Percentiles rank a stretch among this genome's conserved stretches.
phyloP scores from a whole-genome alignment of 2,329 filamentous ascomycete genomes.

The Arachnomyces sp. region DNA sequence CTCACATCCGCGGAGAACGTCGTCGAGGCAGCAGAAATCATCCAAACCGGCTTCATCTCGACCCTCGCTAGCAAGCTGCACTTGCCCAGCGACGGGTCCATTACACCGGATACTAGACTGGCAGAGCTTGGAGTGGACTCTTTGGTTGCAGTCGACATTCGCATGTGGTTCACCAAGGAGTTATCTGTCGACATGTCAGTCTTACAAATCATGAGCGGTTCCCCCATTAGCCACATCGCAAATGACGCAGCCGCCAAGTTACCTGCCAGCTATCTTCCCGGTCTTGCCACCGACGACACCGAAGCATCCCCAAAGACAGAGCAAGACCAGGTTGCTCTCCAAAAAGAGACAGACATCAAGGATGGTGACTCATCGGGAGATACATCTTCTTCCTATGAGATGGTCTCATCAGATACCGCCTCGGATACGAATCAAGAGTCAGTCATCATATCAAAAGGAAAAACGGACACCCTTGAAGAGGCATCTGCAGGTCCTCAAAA shows the following conservation, averaged over 20 bases:
- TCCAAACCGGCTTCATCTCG: background rate
- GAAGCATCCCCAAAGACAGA: too few species aligned
- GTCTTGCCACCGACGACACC: too few species aligned
- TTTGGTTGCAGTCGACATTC: conserved; percentile 12
- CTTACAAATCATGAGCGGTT: conserved; percentile 9
- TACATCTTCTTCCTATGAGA: too few species aligned
- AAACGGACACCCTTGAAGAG: too few species aligned
- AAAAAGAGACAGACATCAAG: too few species aligned
- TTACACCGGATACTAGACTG: background rate
- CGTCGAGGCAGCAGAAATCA: background rate
- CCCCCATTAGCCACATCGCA: background rate
- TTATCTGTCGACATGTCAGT: conserved; percentile 11
- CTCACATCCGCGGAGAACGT: background rate
- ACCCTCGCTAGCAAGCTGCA: background rate
- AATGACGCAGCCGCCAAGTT: background rate
- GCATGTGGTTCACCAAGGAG: conserved; percentile 12
- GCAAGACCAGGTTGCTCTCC: too few species aligned
- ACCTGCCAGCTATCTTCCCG: too few species aligned
- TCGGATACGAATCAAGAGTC: too few species aligned
- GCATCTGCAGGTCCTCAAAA: too few species aligned
- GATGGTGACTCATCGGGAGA: too few species aligned
- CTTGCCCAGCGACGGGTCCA: background rate
- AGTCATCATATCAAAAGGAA: too few species aligned
- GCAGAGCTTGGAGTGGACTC: conserved; percentile 12
- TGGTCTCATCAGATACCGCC: too few species aligned